phyloP scores from a whole-genome alignment of 495 filamentous ascomycete species.

The Cudoniella acicularis region DNA sequence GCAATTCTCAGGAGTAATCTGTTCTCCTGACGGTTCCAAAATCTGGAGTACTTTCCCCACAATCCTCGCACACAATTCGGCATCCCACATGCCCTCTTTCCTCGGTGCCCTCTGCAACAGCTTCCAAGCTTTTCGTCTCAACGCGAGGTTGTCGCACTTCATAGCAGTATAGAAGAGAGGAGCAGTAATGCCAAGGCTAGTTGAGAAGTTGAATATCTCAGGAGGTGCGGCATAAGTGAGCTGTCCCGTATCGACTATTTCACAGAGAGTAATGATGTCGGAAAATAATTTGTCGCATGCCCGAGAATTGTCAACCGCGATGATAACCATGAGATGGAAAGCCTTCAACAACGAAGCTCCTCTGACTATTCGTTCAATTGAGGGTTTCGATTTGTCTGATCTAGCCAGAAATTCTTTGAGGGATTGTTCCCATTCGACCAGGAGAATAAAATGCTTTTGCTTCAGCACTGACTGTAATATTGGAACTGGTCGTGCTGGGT shows the following conservation, averaged over 20 bases:
- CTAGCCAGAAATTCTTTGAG: not conserved
- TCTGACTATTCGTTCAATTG: not conserved
- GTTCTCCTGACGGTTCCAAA: not conserved
- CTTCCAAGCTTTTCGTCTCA: constrained; percentile 33
- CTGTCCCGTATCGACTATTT: not conserved
- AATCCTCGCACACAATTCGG: not conserved
- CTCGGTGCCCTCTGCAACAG: constrained; percentile 31
- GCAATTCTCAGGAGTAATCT: not conserved
- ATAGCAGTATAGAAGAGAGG: constrained; percentile 33
- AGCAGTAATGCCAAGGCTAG: constrained; percentile 6
- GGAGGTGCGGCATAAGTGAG: not conserved
- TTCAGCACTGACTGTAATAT: not conserved
- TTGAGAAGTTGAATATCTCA: constrained; percentile 2
- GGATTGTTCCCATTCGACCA: constrained; percentile 1
- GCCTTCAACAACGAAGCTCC: constrained; percentile 8
- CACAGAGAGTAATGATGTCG: constrained; percentile 5
- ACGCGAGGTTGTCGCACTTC: constrained; percentile 36
- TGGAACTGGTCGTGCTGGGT: not conserved
- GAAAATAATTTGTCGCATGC: not conserved
- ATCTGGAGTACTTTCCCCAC: not conserved
- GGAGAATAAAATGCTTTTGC: not conserved
- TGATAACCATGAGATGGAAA: constrained; percentile 1
- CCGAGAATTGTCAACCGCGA: not conserved
- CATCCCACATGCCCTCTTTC: constrained; percentile 44
- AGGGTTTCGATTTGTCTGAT: not conserved